These are phyloP conservation scores for Neocallimastix lanati DNA, from an alignment of 192 early-diverging fungal species.

Conservation along the genomic window DNA sequence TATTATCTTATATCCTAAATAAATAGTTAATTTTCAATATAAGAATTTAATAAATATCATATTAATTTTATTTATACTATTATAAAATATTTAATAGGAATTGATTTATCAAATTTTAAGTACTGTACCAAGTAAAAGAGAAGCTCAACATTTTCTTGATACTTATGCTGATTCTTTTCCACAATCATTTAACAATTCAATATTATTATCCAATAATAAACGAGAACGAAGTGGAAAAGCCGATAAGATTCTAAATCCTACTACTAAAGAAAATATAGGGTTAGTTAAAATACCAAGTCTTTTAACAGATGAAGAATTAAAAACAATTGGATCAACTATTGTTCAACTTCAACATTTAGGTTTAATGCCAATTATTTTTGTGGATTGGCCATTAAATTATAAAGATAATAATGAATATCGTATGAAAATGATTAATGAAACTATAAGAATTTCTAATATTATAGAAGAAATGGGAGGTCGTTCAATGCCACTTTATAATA, in stretches of 20 bases:
- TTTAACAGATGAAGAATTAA: conserved; percentile 16
- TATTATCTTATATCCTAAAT: too few species aligned
- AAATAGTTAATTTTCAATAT: too few species aligned
- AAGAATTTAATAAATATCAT: too few species aligned
- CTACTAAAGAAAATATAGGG: conserved; percentile 27
- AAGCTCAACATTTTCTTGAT: conserved; percentile 40
- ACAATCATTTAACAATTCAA: not conserved
- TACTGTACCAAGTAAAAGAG: conserved; percentile 36
- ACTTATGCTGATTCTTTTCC: conserved; percentile 12
- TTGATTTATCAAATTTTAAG: conserved; percentile 40
- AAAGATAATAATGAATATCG: conserved; percentile 2
- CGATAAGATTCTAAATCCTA: not conserved
- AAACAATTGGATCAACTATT: conserved; percentile 26
- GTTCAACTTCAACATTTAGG: conserved; percentile 47
- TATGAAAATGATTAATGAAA: conserved; percentile 25
- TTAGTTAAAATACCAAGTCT: conserved; percentile 34
- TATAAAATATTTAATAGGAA: too few species aligned
- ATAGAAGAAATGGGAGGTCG: conserved; percentile 56
- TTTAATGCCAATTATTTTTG: conserved; percentile 36
- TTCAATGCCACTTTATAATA: conserved; percentile 47
- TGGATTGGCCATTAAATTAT: conserved; percentile 14
- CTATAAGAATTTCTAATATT: conserved; percentile 36
- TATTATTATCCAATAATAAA: not conserved
- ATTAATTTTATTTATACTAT: too few species aligned
- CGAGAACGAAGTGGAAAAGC: not conserved